These are phyloP conservation scores for Alternaria hordeiaustralica DNA, from an alignment of 2,329 filamentous ascomycete species.

Conservation along the genomic window DNA sequence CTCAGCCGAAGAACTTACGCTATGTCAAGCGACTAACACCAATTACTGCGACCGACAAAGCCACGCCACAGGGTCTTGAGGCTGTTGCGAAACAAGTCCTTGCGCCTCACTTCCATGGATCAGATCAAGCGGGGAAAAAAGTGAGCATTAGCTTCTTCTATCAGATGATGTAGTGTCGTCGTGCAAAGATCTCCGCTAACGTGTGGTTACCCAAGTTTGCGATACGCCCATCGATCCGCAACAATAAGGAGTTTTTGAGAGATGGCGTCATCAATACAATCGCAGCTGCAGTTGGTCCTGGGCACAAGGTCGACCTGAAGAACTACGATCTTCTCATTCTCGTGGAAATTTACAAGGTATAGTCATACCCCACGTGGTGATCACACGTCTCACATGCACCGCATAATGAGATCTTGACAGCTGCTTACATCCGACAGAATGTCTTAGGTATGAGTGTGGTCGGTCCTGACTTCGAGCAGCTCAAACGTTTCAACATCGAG, in stretches of 20 bases:
- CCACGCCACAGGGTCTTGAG: conserved; percentile 71
- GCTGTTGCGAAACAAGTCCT: conserved; percentile 70
- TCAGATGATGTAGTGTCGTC: conserved; percentile 12
- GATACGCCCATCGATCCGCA: conserved; percentile 80
- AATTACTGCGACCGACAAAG: conserved; percentile 66
- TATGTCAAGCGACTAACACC: conserved; percentile 68
- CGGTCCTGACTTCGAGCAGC: conserved; percentile 71
- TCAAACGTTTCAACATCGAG: conserved; percentile 80
- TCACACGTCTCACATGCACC: conserved; percentile 3
- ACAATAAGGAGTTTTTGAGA: conserved; percentile 72
- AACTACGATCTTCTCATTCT: conserved; percentile 80
- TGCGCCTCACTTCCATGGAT: conserved; percentile 65
- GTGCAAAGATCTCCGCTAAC: conserved; percentile 27
- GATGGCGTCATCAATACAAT: conserved; percentile 74
- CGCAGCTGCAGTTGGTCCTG: conserved; percentile 67
- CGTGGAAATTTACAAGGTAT: conserved; percentile 81
- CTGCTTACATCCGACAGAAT: conserved; percentile 58
- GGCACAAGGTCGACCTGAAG: conserved; percentile 78
- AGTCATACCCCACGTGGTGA: conserved; percentile 46
- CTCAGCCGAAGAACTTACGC: conserved; percentile 61
- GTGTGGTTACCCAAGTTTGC: conserved; percentile 66
- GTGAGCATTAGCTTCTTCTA: conserved; percentile 46
- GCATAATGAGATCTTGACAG: conserved; percentile 13
- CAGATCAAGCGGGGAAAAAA: conserved; percentile 59
- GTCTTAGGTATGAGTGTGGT: conserved; percentile 82